Conservation (phyloP, 2,329 filamentous ascomycete species). For the Knoxdaviesia capensis region DNA sequence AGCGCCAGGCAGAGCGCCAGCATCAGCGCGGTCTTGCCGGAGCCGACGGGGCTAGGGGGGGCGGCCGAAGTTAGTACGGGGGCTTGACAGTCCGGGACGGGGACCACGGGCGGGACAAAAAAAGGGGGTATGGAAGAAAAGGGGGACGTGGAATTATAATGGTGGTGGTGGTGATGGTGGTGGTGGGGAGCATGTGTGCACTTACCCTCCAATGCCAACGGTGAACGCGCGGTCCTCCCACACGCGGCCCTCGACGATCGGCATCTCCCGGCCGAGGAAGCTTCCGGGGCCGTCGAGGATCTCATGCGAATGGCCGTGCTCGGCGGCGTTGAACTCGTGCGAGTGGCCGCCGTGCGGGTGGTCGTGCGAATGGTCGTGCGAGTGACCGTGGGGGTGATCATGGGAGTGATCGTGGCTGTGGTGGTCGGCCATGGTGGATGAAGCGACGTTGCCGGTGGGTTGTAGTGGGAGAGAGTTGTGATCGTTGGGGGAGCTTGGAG, state of each 20-base stretch:
- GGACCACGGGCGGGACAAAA: not conserved
- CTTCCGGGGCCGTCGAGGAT: slow-evolving; percentile 87
- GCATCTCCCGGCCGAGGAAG: slow-evolving; percentile 79
- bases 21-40: slow-evolving; percentile 95
- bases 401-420: too few species aligned
- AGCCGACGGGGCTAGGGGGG: slow-evolving; percentile 61
- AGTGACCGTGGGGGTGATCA: too few species aligned
- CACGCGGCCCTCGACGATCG: slow-evolving; percentile 68
- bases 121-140: slow-evolving; percentile 1
- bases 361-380: slow-evolving; percentile 3
- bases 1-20: slow-evolving; percentile 75
- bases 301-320: slow-evolving; percentile 91
- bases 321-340: slow-evolving; percentile 31
- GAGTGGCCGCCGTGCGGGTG: slow-evolving; percentile 8
- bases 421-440: too few species aligned
- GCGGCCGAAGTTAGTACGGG: slow-evolving; percentile 5
- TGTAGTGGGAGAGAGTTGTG: too few species aligned
- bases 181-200: slow-evolving; percentile 6
- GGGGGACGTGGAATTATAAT: not conserved
- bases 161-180: not conserved
- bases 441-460: too few species aligned
- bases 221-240: slow-evolving; percentile 87
- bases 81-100: not conserved
- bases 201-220: slow-evolving; percentile 90
- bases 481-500: too few species aligned